A percentile compares a stretch with the other conserved stretches of the same genome.
Conservation (phyloP, 2,329 filamentous ascomycete genomes). For the Neonectria ditissima region DNA sequence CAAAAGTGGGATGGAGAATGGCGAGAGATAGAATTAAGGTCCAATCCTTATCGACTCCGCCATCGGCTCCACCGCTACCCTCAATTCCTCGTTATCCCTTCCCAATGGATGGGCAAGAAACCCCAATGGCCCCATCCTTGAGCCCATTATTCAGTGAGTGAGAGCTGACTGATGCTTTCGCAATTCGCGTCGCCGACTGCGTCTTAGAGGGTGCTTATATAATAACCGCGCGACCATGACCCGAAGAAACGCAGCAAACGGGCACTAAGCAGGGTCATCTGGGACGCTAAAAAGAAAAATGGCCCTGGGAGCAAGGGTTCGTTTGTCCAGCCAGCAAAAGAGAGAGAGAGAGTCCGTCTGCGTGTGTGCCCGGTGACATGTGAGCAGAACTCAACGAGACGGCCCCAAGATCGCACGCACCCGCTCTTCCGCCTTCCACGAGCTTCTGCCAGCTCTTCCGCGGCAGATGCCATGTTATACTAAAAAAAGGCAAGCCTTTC, state of each 20-base stretch:
- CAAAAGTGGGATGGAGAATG: conserved; percentile 30
- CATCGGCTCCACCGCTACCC: conserved; percentile 35
- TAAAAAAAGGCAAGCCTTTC: not conserved
- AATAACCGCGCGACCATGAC: conserved; percentile 29
- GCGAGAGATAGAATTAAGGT: conserved; percentile 32
- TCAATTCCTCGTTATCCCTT: conserved; percentile 9
- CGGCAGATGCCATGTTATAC: not conserved
- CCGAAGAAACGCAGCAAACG: conserved; percentile 5
- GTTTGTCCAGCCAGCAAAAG: too few species aligned
- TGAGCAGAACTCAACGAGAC: conserved; percentile 24
- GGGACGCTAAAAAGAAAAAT: conserved; percentile 28
- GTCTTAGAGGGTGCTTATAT: conserved; percentile 38
- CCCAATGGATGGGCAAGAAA: not conserved
- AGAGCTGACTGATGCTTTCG: conserved; percentile 45
- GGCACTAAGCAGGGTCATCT: conserved; percentile 14
- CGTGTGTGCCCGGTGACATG: conserved; percentile 31
- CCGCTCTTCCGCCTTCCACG: conserved; percentile 22
- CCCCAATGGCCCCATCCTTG: not conserved
- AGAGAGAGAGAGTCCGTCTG: conserved; percentile 14
- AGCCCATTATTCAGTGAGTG: conserved; percentile 2
- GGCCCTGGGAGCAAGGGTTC: not conserved
- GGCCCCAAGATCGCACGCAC: conserved; percentile 20
- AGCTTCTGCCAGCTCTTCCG: conserved; percentile 9
- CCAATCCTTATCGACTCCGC: conserved; percentile 17
- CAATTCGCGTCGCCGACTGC: conserved; percentile 35